These are phyloP conservation scores for Lentinula detonsa DNA, from an alignment of 768 basidiomycete species.

Conservation along the genomic window DNA sequence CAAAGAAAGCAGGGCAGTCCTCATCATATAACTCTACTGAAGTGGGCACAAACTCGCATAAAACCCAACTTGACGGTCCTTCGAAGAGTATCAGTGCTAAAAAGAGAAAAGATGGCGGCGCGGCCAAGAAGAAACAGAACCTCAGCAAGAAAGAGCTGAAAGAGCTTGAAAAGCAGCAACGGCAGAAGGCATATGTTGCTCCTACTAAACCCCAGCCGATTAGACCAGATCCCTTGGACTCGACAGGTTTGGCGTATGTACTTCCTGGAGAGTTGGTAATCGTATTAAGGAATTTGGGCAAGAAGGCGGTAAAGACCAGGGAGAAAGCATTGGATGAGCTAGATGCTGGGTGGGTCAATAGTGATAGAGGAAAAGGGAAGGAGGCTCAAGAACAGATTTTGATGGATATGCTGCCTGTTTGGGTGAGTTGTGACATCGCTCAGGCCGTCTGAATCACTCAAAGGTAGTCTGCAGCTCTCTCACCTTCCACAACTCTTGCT, in stretches of 20 bases:
- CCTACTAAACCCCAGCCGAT: conserved; percentile 74
- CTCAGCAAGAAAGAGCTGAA: conserved; percentile 48
- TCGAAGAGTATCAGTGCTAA: background rate
- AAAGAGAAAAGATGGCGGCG: background rate
- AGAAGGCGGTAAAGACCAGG: conserved; percentile 88
- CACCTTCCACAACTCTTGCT: conserved; percentile 79
- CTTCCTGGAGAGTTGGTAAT: conserved; percentile 82
- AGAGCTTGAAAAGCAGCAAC: conserved; percentile 58
- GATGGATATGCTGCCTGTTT: conserved; percentile 76
- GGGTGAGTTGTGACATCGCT: conserved; percentile 53
- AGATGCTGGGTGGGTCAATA: conserved; percentile 58
- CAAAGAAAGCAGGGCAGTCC: background rate
- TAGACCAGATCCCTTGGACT: conserved; percentile 82
- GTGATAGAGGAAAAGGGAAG: conserved; percentile 31
- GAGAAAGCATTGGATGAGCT: conserved; percentile 83
- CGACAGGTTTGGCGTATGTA: conserved; percentile 65
- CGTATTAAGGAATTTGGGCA: conserved; percentile 72
- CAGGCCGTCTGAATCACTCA: conserved; percentile 7
- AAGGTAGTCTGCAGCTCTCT: conserved; percentile 57
- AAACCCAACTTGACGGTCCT: background rate
- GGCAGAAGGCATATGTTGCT: conserved; percentile 81
- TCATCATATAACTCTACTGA: background rate
- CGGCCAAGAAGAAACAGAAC: conserved; percentile 11
- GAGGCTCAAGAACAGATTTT: conserved; percentile 31
- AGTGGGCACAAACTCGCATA: background rate